These are phyloP conservation scores for Mariannaea sp. DNA, from an alignment of 2,329 filamentous ascomycete genomes.

Conservation along the genomic window DNA sequence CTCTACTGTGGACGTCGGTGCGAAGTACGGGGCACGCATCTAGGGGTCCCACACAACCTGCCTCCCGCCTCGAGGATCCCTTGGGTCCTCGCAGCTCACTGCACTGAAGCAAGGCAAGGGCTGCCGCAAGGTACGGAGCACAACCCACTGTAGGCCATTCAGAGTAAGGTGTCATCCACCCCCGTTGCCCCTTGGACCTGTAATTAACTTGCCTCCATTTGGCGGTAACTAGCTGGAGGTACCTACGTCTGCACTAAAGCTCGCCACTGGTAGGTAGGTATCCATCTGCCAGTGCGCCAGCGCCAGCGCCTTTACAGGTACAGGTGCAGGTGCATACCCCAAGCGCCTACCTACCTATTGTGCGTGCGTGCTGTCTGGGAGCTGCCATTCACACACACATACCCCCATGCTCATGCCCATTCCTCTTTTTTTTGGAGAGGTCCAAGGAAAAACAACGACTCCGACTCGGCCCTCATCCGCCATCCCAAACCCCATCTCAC, in stretches of 20 bases:
- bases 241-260: constrained; percentile 1
- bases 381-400: constrained; percentile 13
- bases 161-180: constrained; percentile 18
- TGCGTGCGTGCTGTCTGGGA: constrained; percentile 10
- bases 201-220: background rate
- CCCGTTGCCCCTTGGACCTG: constrained; percentile 4
- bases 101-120: background rate
- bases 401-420: constrained; percentile 17
- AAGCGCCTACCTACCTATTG: no score
- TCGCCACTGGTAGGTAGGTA: background rate
- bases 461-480: constrained; percentile 33
- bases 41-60: constrained; percentile 5
- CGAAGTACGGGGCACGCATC: no score
- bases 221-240: background rate
- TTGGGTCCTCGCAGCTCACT: constrained; percentile 9
- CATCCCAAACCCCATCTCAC: constrained; percentile 22
- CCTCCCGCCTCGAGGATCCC: constrained; percentile 15
- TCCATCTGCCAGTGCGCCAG: background rate
- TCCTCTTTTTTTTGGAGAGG: constrained; percentile 23
- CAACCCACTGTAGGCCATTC: no score
- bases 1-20: no score
- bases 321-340: no score
- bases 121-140: background rate
- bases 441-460: constrained; percentile 32
- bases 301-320: no score